Percentiles rank a stretch among this genome's conserved stretches.
These are phyloP conservation scores for Fusarium albidum DNA, from an alignment of 2,329 filamentous ascomycete species.

Conservation along the genomic window DNA sequence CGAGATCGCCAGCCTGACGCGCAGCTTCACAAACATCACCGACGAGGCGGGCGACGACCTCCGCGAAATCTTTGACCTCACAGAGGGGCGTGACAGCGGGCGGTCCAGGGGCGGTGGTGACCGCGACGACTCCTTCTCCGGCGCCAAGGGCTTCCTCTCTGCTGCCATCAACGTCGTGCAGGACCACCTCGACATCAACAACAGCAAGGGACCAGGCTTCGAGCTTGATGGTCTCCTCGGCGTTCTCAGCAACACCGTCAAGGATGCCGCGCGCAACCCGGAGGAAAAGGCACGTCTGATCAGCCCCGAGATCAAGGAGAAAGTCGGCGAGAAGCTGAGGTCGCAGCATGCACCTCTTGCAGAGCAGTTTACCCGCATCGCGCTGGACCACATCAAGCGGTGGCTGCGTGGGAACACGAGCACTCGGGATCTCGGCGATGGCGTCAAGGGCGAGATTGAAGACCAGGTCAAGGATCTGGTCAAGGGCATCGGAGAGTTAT, in stretches of 20 bases:
- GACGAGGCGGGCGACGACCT: constrained; percentile 53
- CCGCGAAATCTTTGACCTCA: constrained; percentile 54
- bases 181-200: constrained; percentile 50
- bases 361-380: constrained; percentile 56
- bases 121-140: constrained; percentile 37
- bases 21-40: constrained; percentile 50
- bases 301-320: constrained; percentile 56
- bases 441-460: constrained; percentile 53
- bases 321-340: constrained; percentile 49
- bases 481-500: constrained; percentile 52
- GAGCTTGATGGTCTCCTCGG: constrained; percentile 54
- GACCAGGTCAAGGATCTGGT: constrained; percentile 55
- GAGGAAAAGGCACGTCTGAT: constrained; percentile 56
- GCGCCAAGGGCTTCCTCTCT: constrained; percentile 50
- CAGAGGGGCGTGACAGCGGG: constrained; percentile 42
- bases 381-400: constrained; percentile 55
- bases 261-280: constrained; percentile 54
- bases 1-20: constrained; percentile 52
- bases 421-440: constrained; percentile 52
- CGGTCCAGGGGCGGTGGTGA: constrained; percentile 42
- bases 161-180: constrained; percentile 52
- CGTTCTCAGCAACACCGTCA: constrained; percentile 52
- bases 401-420: constrained; percentile 55
- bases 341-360: constrained; percentile 54
- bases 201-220: constrained; percentile 41